Evolutionary conservation across 805 yeast genomes (phyloP), one percentile per base, ranked within the genome.

Genomic region (Isabelozyma pseudorhagii): DNA sequence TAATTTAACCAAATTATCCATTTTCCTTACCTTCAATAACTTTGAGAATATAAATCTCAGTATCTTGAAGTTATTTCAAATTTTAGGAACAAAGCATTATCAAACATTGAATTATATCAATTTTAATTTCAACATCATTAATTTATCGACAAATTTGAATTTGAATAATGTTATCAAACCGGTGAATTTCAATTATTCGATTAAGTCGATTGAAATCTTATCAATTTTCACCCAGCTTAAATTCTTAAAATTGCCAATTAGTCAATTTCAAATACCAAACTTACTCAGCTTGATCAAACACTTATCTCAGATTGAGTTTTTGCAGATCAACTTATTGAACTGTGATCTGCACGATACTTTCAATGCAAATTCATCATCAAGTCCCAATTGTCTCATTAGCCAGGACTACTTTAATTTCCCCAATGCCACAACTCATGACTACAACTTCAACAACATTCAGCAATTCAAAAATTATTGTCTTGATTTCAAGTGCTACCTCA

Each of bases 171-270:
- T 38, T 28, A 13, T 31, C 40, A 51, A 50, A 38, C 42, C 18
- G 8, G 29, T 21, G 13, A 36, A 14, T 34, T 42, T 46, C 39
- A 34, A 42, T 28, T 50, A 42, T 34, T 36, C 31, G 36, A 27
- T 44, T 11, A 14, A 45, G 10, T 4, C 34, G 7, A 42, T 51
- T 15, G 13, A 18, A 8, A 25, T 42, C 3, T 38, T 55, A 17
- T 34, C 47, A 3, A 38, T 38, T 4, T 41, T 54, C 14, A 34
- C 31, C 10, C 18, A 40, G 8, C 27, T 56, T 6, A 17, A 47
- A 38, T 44, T 42, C 34, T 42, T 54, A 8, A 46, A 52, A 14
- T 38, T 52, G 8, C 57, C 57, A 13, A 39, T 53, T 6, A 50
- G 45, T 38, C 49, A 50, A 18, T 43, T 25, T 21, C 49, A 53